Percentiles rank a stretch among this genome's conserved stretches.
phyloP scores from a whole-genome alignment of 164 flowering plant genomes.

The Umbellularia californica region DNA sequence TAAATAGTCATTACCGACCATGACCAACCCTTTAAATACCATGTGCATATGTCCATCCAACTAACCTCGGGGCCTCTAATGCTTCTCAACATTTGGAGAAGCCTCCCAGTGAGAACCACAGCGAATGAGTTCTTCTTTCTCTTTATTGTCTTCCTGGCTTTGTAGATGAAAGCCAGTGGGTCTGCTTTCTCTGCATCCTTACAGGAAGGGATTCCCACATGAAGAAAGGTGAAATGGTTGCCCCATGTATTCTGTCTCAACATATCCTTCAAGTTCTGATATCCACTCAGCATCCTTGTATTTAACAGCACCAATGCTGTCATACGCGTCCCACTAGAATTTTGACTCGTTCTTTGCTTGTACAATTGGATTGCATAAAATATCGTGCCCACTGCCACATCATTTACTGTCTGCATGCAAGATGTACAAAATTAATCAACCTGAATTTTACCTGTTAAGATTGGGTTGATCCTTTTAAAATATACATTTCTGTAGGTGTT shows the following conservation, averaged over 20 bases:
- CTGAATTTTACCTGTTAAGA: background rate
- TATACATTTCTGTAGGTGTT: no score
- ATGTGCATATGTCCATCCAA: background rate
- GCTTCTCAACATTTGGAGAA: slow-evolving; percentile 28
- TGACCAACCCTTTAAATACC: background rate
- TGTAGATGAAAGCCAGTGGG: slow-evolving; percentile 30
- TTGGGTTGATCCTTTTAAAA: no score
- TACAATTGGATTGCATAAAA: slow-evolving; percentile 46
- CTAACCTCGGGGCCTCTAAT: slow-evolving; percentile 42
- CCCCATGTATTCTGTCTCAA: slow-evolving; percentile 29
- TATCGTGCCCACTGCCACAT: slow-evolving; percentile 41
- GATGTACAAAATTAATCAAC: background rate
- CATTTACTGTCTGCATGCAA: slow-evolving; percentile 46
- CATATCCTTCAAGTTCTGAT: slow-evolving; percentile 44
- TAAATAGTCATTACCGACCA: background rate
- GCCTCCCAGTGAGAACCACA: slow-evolving; percentile 28
- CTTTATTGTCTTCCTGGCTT: slow-evolving; percentile 27
- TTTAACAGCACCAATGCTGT: slow-evolving; percentile 56
- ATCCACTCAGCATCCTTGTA: slow-evolving; percentile 37
- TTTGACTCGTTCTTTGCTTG: slow-evolving; percentile 31
- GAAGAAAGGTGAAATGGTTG: slow-evolving; percentile 26
- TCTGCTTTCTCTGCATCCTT: slow-evolving; percentile 5
- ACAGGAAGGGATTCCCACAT: slow-evolving; percentile 13
- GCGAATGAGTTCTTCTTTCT: slow-evolving; percentile 31
- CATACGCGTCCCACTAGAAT: slow-evolving; percentile 16